phyloP scores from a whole-genome alignment of 129 eudicot genomes.

The Lactuca sativa region DNA sequence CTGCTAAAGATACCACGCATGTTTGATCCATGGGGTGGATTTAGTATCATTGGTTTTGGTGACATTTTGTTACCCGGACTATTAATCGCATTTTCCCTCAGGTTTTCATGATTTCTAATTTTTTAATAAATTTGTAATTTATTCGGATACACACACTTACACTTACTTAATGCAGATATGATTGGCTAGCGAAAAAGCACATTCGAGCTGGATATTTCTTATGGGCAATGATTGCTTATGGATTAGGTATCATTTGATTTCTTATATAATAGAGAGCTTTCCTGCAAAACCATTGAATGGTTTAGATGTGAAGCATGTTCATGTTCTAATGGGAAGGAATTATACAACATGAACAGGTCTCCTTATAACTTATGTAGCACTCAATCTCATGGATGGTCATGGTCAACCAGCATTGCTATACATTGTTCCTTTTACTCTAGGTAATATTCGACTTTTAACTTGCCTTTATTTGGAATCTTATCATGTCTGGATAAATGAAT shows the following conservation, averaged over 20 bases:
- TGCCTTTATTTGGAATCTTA: not conserved
- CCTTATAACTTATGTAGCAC: conserved; percentile 71
- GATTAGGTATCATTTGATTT: conserved; percentile 47
- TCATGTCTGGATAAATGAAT: not conserved
- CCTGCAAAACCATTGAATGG: not conserved
- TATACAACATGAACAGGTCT: conserved; percentile 75
- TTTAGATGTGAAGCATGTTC: not conserved
- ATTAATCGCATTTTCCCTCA: conserved; percentile 67
- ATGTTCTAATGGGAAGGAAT: conserved; percentile 11
- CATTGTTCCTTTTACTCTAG: conserved; percentile 82
- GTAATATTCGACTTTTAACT: conserved; percentile 33
- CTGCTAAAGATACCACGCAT: conserved; percentile 82
- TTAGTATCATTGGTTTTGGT: conserved; percentile 86
- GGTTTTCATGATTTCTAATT: conserved; percentile 26
- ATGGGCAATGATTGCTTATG: conserved; percentile 87
- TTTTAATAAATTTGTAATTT: not conserved
- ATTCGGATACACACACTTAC: no score
- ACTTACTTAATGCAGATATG: conserved; percentile 47
- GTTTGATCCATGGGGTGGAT: conserved; percentile 97
- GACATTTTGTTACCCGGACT: conserved; percentile 85
- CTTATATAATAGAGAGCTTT: not conserved
- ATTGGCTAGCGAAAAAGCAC: conserved; percentile 77
- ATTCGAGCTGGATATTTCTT: conserved; percentile 77
- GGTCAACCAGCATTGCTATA: conserved; percentile 91
- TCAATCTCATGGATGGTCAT: conserved; percentile 92